A percentile compares a stretch with the other conserved stretches of the same genome.
phyloP scores from a whole-genome alignment of 352 stramenopile genomes.

The Phytopythium kandeliae region DNA sequence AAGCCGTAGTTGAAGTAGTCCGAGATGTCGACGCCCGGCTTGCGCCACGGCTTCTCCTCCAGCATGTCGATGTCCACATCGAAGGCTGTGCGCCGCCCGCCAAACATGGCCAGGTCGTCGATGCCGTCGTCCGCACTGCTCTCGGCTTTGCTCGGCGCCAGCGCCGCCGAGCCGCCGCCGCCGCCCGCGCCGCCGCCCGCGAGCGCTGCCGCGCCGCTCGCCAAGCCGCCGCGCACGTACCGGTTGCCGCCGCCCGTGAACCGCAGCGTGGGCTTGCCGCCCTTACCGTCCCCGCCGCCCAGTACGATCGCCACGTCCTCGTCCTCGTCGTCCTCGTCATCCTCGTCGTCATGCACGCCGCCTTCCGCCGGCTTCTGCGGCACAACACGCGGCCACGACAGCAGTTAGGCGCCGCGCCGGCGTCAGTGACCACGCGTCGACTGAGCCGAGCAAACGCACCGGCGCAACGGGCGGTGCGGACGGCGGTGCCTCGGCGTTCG shows the following conservation, averaged over 20 bases:
- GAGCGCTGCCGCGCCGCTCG: constrained; percentile 16
- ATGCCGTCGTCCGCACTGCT: constrained; percentile 23
- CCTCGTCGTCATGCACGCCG: constrained; percentile 30
- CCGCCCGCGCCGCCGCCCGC: constrained; percentile 13
- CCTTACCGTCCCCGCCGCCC: constrained; percentile 42
- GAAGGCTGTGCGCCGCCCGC: constrained; percentile 85
- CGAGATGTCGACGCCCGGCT: constrained; percentile 88
- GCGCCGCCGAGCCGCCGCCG: not conserved
- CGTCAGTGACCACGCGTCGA: too few relatives aligned
- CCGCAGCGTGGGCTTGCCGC: constrained; percentile 64
- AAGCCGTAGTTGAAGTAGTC: constrained; percentile 95
- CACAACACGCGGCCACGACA: not conserved
- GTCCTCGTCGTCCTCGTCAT: constrained; percentile 80
- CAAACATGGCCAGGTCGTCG: constrained; percentile 74
- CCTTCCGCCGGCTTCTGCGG: constrained; percentile 3
- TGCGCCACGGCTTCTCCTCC: constrained; percentile 89
- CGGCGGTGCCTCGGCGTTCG: not conserved
- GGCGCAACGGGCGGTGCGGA: not conserved
- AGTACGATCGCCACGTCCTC: constrained; percentile 82
- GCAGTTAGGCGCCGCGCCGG: too few relatives aligned
- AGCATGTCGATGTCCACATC: constrained; percentile 91
- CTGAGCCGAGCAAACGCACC: not conserved
- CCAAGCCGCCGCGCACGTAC: constrained; percentile 65
- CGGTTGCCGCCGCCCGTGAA: constrained; percentile 74
- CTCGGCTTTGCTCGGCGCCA: constrained; percentile 6